Conservation (phyloP, 2,329 filamentous ascomycete species). For the Fusarium pilosicola region DNA sequence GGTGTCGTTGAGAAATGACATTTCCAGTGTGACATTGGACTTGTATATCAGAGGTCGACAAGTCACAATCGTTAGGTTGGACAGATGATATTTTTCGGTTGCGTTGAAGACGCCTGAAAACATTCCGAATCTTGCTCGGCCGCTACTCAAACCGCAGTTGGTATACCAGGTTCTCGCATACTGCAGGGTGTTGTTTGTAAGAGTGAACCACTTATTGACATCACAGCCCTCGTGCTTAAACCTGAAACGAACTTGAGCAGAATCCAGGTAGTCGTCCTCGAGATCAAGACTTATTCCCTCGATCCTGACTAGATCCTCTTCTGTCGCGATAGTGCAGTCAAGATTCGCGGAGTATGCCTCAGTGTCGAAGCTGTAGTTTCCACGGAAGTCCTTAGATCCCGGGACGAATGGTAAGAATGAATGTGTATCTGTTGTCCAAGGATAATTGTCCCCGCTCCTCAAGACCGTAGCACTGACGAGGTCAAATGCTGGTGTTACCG, state of each 20-base stretch:
- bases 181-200: background rate
- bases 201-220: background rate
- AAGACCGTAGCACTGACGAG: background rate
- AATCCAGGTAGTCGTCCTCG: background rate
- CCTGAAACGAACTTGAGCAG: background rate
- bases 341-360: background rate
- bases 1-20: background rate
- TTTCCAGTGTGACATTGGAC: background rate
- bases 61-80: background rate
- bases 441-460: background rate
- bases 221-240: background rate
- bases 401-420: background rate
- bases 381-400: rapidly evolving
- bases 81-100: background rate
- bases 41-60: background rate
- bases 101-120: background rate
- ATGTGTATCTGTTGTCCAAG: background rate
- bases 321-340: background rate
- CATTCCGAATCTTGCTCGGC: background rate
- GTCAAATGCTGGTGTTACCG: background rate
- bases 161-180: background rate
- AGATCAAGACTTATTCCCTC: background rate
- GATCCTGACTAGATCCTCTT: background rate
- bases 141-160: background rate
- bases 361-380: background rate